These are phyloP conservation scores for Hypholoma sublateritium DNA, from an alignment of 768 basidiomycete genomes.

Conservation along the genomic window DNA sequence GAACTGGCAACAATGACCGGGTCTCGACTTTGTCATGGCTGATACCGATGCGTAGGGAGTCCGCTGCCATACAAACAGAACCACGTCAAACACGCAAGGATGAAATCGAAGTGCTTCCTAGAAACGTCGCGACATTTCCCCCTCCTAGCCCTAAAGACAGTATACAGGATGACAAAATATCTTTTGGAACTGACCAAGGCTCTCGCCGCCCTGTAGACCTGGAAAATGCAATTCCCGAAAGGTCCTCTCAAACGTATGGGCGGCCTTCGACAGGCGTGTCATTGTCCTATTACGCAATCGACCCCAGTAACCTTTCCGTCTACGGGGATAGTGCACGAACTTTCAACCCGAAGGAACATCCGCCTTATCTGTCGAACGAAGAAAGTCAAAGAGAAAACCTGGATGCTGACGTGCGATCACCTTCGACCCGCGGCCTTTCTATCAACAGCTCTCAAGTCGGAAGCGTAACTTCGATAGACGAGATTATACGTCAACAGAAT, in stretches of 20 bases:
- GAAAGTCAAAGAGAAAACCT: slow-evolving; percentile 18
- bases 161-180: too few relatives aligned
- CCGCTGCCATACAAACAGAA: too few relatives aligned
- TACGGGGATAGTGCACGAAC: not conserved
- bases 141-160: too few relatives aligned
- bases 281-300: slow-evolving; percentile 27
- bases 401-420: not conserved
- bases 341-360: not conserved
- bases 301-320: slow-evolving; percentile 7
- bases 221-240: not conserved
- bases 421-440: not conserved
- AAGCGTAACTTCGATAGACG: slow-evolving; percentile 41
- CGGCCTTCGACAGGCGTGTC: slow-evolving; percentile 19
- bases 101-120: too few relatives aligned
- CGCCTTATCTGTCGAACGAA: not conserved
- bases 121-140: too few relatives aligned
- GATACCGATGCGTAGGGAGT: not conserved
- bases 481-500: slow-evolving; percentile 57
- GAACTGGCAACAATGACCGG: not conserved
- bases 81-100: too few relatives aligned
- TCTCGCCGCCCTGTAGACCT: not conserved
- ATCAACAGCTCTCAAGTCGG: slow-evolving; percentile 10
- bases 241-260: not conserved
- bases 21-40: not conserved
- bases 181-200: too few relatives aligned